These are phyloP conservation scores for Chaetomiaceae sp. DNA, from an alignment of 2,329 filamentous ascomycete species.

Conservation along the genomic window DNA sequence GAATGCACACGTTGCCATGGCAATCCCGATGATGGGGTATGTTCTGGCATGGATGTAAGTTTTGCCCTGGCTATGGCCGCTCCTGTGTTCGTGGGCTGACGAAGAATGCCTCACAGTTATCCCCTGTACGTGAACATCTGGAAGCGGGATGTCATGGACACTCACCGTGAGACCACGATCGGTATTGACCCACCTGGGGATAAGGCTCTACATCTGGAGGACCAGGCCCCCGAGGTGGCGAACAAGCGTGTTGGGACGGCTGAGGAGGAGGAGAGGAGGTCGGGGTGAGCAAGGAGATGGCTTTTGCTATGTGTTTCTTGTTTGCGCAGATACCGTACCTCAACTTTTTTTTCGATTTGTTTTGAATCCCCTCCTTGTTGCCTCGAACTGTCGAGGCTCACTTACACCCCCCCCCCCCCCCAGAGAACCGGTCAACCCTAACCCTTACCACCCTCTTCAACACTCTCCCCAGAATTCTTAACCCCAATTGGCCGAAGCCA, in stretches of 20 bases:
- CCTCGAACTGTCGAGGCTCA: too few relatives aligned
- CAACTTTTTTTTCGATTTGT: too few relatives aligned
- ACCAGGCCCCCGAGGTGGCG: slow-evolving; percentile 18
- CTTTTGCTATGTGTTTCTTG: too few relatives aligned
- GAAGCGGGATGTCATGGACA: slow-evolving; percentile 29
- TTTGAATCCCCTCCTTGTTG: too few relatives aligned
- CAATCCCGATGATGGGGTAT: slow-evolving; percentile 30
- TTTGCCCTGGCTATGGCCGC: neutral
- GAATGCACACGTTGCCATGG: slow-evolving; percentile 28
- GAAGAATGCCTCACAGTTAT: slow-evolving; percentile 19
- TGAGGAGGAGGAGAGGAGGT: neutral
- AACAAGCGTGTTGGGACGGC: neutral
- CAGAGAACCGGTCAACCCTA: too few relatives aligned
- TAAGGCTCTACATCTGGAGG: slow-evolving; percentile 27
- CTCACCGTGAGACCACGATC: slow-evolving; percentile 28
- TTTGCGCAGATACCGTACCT: too few relatives aligned
- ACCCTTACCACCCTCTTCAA: too few relatives aligned
- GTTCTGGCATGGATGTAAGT: slow-evolving; percentile 27
- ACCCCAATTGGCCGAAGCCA: too few relatives aligned
- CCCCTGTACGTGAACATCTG: slow-evolving; percentile 32
- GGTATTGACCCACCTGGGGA: slow-evolving; percentile 24
- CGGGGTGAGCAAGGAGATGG: neutral
- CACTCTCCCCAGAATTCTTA: too few relatives aligned
- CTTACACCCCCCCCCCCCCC: too few relatives aligned
- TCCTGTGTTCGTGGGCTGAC: slow-evolving; percentile 1